Base-by-base conservation (phyloP, 2,329 filamentous ascomycete species). In the Grosmannia huntii region DNA sequence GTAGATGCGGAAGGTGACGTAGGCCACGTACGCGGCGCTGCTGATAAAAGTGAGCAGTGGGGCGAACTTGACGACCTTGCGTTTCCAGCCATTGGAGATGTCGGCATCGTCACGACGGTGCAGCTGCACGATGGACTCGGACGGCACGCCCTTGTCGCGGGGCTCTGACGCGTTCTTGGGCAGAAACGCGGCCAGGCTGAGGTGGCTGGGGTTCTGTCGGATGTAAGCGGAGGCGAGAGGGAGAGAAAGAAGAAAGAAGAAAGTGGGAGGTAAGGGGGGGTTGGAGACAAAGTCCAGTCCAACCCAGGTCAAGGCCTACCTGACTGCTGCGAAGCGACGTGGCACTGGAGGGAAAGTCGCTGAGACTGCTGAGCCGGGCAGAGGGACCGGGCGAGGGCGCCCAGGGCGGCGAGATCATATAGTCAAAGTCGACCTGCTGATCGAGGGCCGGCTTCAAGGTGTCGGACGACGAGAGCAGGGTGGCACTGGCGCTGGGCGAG, bases 1-100 rank as follows among this genome's bases (percentile, higher is more conserved):
- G 59, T 71, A 70, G 50, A 83, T 74, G 50, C 80, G 77, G 59
- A 78, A 69, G n/a, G 65, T 71, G 16, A 82, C 74, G 61, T 83
- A 83, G 60, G 66, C 57, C 7, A 76, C 23, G 66, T 64, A 62
- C 16, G 75, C 49, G 21, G 64, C 62, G 6, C 68, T 73, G 64
- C 71, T 73, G 57, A 68, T 41, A 19, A 76, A 52, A n/a, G 70
- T 75, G 55, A 76, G 58, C n/a, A 73, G 31, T 0, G 74, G 74
- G 5, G 70, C 68, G 19, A 73, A 58, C 16, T 63, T 64, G 61
- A 68, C 73, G 7, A 75, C 60, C 33, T 71, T 62, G 7, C 74
- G 69, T 62, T 67, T 72, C 70, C 70, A 71, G 41, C 73, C 73
- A 44, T 67, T 69, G 68, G 69, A 74, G 44, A 70, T 72, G 11